Evolutionary conservation across 345 rosid genomes (phyloP), one percentile per base, ranked within the genome.

Genomic region (Arabis alpina): DNA sequence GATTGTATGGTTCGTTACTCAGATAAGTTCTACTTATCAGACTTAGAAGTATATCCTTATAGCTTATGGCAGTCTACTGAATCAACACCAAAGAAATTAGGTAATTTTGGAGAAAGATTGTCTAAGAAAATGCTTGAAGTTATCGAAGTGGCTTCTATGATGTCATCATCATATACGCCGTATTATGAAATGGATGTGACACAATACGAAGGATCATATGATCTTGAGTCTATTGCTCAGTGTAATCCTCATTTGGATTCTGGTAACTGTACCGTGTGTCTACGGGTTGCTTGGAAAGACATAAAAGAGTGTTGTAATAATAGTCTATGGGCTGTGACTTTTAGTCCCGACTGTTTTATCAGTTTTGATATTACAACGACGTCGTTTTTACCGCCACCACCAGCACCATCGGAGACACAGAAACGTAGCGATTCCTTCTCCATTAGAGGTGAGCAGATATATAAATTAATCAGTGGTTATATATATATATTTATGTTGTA

Each of bases 1-100:
- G 41, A 61, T 16, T 86, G 87, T 70, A 54, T 70, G 72, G n/a
- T 85, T 19, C 71, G 80, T 2, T 82, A 79, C 60, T 79, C 83
- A 1, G 64, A 80, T 60, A 55, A 5, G 2, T 57, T 30, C 16
- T 57, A 56, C 11, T 52, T 73, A 47, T 41, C 77, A 0, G 19
- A 53, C 7, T 6, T 73, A 14, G 71, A 65, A 39, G 41, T 27
- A 9, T 4, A 23, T 2, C 72, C 71, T 65, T 40, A 3, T 34
- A 34, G 2, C 6, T 0, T 1, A 1, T 44, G 23, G 64, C 0
- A 0, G 19, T 24, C 76, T 14, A 0, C 0, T 0, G 56, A 63
- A 6, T 0, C 16, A 25, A 54, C 54, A 34, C 76, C 70, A 1
- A 72, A 63, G 45, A 54, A 40, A 24, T 36, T 36, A 13, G 23